Conservation (phyloP, 345 rosid genomes). For the Gossypium anomalum region DNA sequence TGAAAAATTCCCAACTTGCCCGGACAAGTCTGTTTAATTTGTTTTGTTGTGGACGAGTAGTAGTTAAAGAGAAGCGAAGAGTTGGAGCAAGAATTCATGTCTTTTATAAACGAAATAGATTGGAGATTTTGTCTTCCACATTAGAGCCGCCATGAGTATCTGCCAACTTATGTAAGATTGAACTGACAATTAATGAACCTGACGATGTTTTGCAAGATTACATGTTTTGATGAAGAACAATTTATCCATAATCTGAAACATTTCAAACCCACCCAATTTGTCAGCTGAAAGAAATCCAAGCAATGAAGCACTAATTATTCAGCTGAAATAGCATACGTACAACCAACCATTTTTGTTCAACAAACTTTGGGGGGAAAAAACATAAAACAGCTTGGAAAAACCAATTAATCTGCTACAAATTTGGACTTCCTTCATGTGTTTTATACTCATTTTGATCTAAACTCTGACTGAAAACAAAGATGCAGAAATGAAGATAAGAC, state of each 20-base stretch:
- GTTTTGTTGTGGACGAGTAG: no score
- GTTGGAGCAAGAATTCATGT: no score
- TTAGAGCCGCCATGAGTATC: neutral
- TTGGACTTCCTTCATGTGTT: neutral
- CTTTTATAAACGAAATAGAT: neutral
- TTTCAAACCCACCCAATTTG: neutral
- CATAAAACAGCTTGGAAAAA: neutral
- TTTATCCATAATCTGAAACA: neutral
- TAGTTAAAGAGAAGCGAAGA: no score
- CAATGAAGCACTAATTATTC: no score
- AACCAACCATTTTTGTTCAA: neutral
- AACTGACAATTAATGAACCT: neutral
- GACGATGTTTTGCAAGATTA: neutral
- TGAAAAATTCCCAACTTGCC: neutral
- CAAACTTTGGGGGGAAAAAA: neutral
- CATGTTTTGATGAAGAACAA: neutral
- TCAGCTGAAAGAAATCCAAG: no score
- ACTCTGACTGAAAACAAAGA: neutral
- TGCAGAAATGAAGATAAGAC: neutral
- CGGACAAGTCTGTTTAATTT: no score
- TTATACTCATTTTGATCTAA: neutral
- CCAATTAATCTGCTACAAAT: neutral
- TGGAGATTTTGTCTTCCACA: neutral
- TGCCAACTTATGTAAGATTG: neutral
- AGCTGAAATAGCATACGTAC: no score